A percentile compares a stretch with the other conserved stretches of the same genome.
phyloP scores from a whole-genome alignment of 768 basidiomycete species.

The Dendrothele bispora region DNA sequence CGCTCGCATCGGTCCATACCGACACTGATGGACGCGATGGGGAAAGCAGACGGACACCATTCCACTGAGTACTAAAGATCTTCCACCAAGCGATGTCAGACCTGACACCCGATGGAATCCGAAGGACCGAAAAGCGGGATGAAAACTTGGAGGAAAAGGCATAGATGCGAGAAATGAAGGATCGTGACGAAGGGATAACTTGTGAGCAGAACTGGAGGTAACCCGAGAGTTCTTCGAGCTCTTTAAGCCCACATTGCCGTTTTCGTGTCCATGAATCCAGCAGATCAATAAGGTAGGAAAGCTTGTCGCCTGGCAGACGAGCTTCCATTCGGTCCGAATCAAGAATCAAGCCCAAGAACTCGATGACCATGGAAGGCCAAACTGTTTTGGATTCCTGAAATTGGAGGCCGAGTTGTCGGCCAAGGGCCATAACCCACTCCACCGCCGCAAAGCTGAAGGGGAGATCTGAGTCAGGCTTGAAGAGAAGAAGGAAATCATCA shows the following conservation, averaged over 20 bases:
- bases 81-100: slow-evolving; percentile 2
- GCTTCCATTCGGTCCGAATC: slow-evolving; percentile 18
- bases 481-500: slow-evolving; percentile 32
- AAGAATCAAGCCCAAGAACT: slow-evolving; percentile 7
- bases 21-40: background rate
- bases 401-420: slow-evolving; percentile 13
- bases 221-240: slow-evolving; percentile 13
- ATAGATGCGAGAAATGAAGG: background rate
- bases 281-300: background rate
- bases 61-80: background rate
- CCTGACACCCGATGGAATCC: background rate
- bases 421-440: slow-evolving; percentile 1
- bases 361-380: background rate
- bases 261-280: background rate
- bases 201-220: slow-evolving; percentile 1
- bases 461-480: slow-evolving; percentile 8
- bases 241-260: slow-evolving; percentile 4
- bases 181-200: background rate
- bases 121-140: background rate
- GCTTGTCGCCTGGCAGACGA: background rate
- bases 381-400: slow-evolving; percentile 14
- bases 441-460: background rate
- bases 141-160: background rate
- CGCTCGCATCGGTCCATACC: background rate
- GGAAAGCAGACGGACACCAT: slow-evolving; percentile 8